These are phyloP conservation scores for Pachysandra terminalis DNA, from an alignment of 164 flowering plant species.

Conservation along the genomic window DNA sequence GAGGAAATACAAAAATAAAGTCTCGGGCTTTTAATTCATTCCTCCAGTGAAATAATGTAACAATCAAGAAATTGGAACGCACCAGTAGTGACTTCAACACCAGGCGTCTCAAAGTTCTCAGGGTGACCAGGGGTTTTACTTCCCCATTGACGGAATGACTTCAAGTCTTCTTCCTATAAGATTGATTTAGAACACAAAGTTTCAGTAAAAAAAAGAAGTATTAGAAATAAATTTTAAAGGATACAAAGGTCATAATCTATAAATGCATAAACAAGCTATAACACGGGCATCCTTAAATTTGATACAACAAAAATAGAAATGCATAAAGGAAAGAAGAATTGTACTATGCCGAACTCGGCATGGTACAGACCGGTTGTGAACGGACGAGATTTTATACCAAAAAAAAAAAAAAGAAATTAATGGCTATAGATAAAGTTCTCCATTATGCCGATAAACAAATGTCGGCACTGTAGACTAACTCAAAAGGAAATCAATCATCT, in stretches of 20 bases:
- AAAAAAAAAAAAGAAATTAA: too few relatives aligned
- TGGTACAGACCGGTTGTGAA: too few relatives aligned
- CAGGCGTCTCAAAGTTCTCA: constrained; percentile 98
- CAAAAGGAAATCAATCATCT: neutral
- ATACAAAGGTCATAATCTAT: neutral
- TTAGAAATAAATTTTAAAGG: neutral
- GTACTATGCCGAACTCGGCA: too few relatives aligned
- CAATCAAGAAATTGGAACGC: constrained; percentile 10
- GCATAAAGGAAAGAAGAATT: too few relatives aligned
- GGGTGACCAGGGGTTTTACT: constrained; percentile 99
- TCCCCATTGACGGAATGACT: constrained; percentile 94
- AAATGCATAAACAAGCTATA: too few relatives aligned
- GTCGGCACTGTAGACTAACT: too few relatives aligned
- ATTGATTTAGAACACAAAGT: neutral
- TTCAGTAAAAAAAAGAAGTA: too few relatives aligned
- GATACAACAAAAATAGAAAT: neutral
- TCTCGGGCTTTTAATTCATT: neutral
- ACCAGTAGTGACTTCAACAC: constrained; percentile 99
- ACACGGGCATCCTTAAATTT: too few relatives aligned
- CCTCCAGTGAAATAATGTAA: neutral
- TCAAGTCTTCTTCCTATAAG: constrained; percentile 84
- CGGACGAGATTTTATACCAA: too few relatives aligned
- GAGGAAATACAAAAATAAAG: neutral
- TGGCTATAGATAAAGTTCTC: too few relatives aligned
- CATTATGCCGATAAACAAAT: too few relatives aligned